phyloP scores from a whole-genome alignment of 2,329 filamentous ascomycete species.

The Claviceps pazoutovae region DNA sequence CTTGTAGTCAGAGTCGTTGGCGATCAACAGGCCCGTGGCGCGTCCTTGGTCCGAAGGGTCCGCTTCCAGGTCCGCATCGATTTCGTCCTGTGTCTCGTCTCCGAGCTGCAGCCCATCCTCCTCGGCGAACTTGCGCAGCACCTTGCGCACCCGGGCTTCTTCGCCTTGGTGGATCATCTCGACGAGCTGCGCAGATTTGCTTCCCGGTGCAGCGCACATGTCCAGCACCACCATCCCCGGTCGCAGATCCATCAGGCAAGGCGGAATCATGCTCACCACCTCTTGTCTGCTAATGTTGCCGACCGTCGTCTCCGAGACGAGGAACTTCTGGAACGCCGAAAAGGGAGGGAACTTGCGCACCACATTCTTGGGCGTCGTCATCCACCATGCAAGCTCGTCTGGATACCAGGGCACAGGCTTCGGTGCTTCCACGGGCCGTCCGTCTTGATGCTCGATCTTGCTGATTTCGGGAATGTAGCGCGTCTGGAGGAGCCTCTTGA shows the following conservation, averaged over 20 bases:
- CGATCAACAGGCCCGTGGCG: conserved; percentile 81
- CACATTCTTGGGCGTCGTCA: conserved; percentile 95
- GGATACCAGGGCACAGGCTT: conserved; percentile 82
- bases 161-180: conserved; percentile 91
- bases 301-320: conserved; percentile 92
- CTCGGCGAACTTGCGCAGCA: conserved; percentile 48
- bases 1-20: conserved; percentile 95
- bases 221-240: conserved; percentile 90
- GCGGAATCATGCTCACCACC: conserved; percentile 97
- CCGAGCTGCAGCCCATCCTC: conserved; percentile 43
- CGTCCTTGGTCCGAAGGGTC: conserved; percentile 65
- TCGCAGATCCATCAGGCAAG: conserved; percentile 77
- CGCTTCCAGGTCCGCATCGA: conserved; percentile 38
- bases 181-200: conserved; percentile 89
- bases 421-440: conserved; percentile 67
- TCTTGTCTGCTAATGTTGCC: conserved; percentile 97
- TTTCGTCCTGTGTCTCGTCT: conserved; percentile 31
- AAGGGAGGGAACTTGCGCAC: conserved; percentile 90
- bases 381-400: conserved; percentile 88
- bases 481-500: conserved; percentile 76
- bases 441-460: conserved; percentile 71
- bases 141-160: conserved; percentile 67
- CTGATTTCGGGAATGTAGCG: conserved; percentile 85
- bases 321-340: conserved; percentile 89
- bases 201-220: conserved; percentile 91